phyloP scores from a whole-genome alignment of 495 filamentous ascomycete species.

The Bryoglossum gracile region DNA sequence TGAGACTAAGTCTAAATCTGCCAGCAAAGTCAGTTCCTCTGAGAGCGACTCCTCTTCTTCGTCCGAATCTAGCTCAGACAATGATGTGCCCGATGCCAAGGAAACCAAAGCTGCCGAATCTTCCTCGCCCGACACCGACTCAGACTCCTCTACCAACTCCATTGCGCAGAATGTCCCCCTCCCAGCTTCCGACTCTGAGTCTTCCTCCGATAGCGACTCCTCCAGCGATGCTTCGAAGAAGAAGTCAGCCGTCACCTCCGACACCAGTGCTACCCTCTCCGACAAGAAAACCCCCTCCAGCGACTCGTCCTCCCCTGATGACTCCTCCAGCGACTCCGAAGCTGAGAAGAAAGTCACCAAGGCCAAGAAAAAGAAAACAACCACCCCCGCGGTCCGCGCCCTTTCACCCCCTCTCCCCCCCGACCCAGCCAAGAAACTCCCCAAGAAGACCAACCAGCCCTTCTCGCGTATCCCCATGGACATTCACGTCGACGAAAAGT shows the following conservation, averaged over 20 bases:
- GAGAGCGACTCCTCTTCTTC: slow-evolving; percentile 41
- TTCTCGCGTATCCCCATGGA: slow-evolving; percentile 59
- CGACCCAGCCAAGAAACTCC: slow-evolving; percentile 33
- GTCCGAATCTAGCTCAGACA: slow-evolving; percentile 30
- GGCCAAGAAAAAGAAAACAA: slow-evolving; percentile 24
- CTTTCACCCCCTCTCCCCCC: slow-evolving; percentile 40
- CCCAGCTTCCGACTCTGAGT: slow-evolving; percentile 21
- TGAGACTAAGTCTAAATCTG: slow-evolving; percentile 41
- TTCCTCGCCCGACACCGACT: slow-evolving; percentile 32
- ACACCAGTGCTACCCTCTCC: slow-evolving; percentile 27
- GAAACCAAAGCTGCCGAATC: slow-evolving; percentile 19
- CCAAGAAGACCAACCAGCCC: slow-evolving; percentile 49
- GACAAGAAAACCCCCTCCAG: slow-evolving; percentile 20
- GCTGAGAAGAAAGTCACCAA: slow-evolving; percentile 29
- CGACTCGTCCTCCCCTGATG: slow-evolving; percentile 15
- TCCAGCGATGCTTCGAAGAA: slow-evolving; percentile 23
- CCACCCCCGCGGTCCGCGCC: slow-evolving; percentile 17
- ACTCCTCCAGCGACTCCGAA: slow-evolving; percentile 25
- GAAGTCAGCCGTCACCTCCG: slow-evolving; percentile 14
- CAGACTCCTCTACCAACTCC: slow-evolving; percentile 24
- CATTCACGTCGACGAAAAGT: slow-evolving; percentile 49
- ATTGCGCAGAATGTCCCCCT: slow-evolving; percentile 22
- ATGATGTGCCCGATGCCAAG: slow-evolving; percentile 27
- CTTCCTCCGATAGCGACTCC: slow-evolving; percentile 19
- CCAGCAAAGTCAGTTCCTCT: slow-evolving; percentile 34